Conservation (phyloP, 176 grass and related monocot genomes). For the Oryza australiensis region DNA sequence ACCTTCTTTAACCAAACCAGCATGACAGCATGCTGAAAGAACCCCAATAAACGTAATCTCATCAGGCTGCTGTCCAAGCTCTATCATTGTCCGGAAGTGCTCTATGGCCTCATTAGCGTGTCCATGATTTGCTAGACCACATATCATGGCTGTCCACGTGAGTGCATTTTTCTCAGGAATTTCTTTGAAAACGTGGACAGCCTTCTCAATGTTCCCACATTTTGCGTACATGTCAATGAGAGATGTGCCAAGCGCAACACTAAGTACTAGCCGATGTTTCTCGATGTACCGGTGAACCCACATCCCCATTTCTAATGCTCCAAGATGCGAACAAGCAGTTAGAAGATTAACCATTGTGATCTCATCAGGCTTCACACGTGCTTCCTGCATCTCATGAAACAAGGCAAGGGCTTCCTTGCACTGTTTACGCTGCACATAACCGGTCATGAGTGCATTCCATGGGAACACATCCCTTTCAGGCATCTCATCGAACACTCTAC, state of each 20-base stretch:
- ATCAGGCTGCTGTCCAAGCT: slow-evolving; percentile 56
- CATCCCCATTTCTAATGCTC: slow-evolving; percentile 68
- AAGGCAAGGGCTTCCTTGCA: slow-evolving; percentile 58
- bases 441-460: slow-evolving; percentile 77
- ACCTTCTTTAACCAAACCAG: slow-evolving; percentile 65
- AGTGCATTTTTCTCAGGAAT: slow-evolving; percentile 67
- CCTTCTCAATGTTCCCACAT: slow-evolving; percentile 74
- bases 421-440: slow-evolving; percentile 67
- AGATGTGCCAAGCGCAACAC: slow-evolving; percentile 60
- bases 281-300: slow-evolving; percentile 69
- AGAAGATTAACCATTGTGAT: slow-evolving; percentile 73
- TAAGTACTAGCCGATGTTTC: slow-evolving; percentile 42
- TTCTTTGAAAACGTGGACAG: slow-evolving; percentile 50
- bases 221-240: slow-evolving; percentile 87
- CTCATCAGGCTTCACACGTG: slow-evolving; percentile 55
- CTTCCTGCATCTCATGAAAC: slow-evolving; percentile 80
- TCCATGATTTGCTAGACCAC: slow-evolving; percentile 71
- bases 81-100: slow-evolving; percentile 62
- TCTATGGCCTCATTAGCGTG: slow-evolving; percentile 55
- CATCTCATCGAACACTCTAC: slow-evolving; percentile 73
- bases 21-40: slow-evolving; percentile 80
- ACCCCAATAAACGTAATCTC: slow-evolving; percentile 75
- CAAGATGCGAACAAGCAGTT: slow-evolving; percentile 62
- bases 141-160: slow-evolving; percentile 71
- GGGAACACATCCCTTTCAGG: slow-evolving; percentile 66